These are phyloP conservation scores for Cardamine occulta DNA, from an alignment of 345 rosid species.

Conservation along the genomic window DNA sequence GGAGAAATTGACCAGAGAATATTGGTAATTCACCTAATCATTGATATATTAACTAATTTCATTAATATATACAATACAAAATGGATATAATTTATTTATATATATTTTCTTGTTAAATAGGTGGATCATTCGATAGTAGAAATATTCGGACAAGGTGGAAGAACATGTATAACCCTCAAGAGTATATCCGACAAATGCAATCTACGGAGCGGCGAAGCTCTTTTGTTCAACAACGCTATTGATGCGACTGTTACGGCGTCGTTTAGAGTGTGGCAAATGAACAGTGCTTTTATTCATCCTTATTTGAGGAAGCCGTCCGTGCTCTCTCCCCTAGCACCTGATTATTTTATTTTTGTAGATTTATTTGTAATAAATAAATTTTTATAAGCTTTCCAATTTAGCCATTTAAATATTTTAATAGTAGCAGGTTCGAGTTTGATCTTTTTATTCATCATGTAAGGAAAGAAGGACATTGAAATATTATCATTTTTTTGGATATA, in stretches of 20 bases:
- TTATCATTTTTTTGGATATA: not conserved
- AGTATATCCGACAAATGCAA: constrained; percentile 87
- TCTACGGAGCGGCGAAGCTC: constrained; percentile 71
- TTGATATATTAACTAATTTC: not conserved
- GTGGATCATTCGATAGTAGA: constrained; percentile 97
- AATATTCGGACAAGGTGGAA: constrained; percentile 84
- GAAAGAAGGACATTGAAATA: not conserved
- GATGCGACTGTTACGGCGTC: constrained; percentile 69
- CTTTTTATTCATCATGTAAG: constrained; percentile 11
- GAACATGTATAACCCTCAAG: constrained; percentile 81
- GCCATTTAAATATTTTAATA: not conserved
- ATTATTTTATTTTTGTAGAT: constrained; percentile 1
- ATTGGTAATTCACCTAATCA: constrained; percentile 51
- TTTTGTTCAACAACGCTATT: constrained; percentile 89
- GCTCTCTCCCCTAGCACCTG: constrained; percentile 37
- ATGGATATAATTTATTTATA: not conserved
- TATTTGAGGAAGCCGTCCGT: constrained; percentile 42
- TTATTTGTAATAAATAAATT: constrained; percentile 5
- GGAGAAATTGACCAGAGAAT: constrained; percentile 70
- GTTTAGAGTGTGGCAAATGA: constrained; percentile 77
- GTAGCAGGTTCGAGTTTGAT: constrained; percentile 18
- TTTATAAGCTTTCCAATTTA: not conserved
- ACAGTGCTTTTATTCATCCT: constrained; percentile 75
- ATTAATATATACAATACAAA: not conserved
- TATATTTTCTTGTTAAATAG: constrained; percentile 36